These are phyloP conservation scores for Galerina marginata DNA, from an alignment of 768 basidiomycete genomes.

Conservation along the genomic window DNA sequence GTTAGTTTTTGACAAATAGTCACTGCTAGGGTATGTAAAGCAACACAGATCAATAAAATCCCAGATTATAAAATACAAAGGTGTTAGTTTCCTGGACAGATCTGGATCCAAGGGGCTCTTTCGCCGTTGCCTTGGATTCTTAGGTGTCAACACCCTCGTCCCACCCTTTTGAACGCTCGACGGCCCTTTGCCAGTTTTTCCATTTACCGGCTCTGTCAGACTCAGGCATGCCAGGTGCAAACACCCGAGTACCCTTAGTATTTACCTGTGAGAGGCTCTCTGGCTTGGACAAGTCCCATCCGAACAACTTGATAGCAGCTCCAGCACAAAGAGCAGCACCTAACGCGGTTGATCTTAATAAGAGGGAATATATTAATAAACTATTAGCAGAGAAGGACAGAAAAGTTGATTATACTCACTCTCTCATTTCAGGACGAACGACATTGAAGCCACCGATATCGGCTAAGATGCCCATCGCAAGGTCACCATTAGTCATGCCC, in stretches of 20 bases:
- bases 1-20: too few relatives aligned
- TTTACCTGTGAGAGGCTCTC: slow-evolving; percentile 88
- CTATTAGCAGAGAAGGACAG: background rate
- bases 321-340: slow-evolving; percentile 95
- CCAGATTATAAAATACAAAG: background rate
- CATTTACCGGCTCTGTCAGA: slow-evolving; percentile 67
- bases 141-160: slow-evolving; percentile 53
- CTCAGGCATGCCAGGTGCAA: slow-evolving; percentile 61
- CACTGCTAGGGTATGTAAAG: too few relatives aligned
- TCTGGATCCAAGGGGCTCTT: background rate
- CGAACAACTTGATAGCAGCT: slow-evolving; percentile 83
- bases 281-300: slow-evolving; percentile 88
- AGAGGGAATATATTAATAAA: slow-evolving; percentile 3
- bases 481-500: slow-evolving; percentile 95
- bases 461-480: slow-evolving; percentile 85
- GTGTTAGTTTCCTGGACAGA: too few relatives aligned
- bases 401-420: slow-evolving; percentile 56
- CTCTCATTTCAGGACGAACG: slow-evolving; percentile 93
- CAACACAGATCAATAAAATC: too few relatives aligned
- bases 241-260: slow-evolving; percentile 77
- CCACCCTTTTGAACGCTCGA: slow-evolving; percentile 86
- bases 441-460: slow-evolving; percentile 93
- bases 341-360: slow-evolving; percentile 86
- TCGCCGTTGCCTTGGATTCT: background rate
- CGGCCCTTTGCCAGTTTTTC: slow-evolving; percentile 87